Conservation (phyloP, 495 filamentous ascomycete species). For the Polyplosphaeria fusca region DNA sequence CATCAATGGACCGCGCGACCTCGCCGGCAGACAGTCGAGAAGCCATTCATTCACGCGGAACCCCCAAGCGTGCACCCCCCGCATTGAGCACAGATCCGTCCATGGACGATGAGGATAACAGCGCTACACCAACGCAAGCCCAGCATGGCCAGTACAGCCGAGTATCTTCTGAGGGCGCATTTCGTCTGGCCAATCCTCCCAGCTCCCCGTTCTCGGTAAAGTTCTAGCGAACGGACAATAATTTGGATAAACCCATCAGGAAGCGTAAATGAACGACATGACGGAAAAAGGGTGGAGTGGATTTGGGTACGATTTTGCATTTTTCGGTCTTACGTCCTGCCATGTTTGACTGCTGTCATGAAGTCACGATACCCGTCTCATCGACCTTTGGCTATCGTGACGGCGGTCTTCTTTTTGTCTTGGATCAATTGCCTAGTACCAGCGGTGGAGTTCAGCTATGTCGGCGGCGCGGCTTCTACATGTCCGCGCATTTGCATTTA, state of each 20-base stretch:
- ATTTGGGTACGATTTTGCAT: constrained; percentile 15
- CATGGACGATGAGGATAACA: constrained; percentile 31
- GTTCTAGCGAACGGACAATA: constrained; percentile 7
- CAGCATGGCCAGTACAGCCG: constrained; percentile 16
- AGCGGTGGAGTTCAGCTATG: constrained; percentile 22
- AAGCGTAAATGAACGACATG: constrained; percentile 14
- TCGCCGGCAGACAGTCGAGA: constrained; percentile 32
- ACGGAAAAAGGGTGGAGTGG: constrained; percentile 12
- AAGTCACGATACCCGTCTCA: constrained; percentile 26
- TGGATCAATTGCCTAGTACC: background rate
- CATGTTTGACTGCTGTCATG: constrained; percentile 13
- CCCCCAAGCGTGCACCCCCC: constrained; percentile 15
- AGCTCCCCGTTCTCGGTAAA: constrained; percentile 31
- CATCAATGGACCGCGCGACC: constrained; percentile 25
- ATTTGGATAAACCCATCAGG: background rate
- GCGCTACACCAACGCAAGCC: constrained; percentile 32
- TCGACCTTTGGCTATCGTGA: constrained; percentile 12
- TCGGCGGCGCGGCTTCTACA: background rate
- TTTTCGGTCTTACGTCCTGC: constrained; percentile 6
- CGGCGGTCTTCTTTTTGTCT: background rate
- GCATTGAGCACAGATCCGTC: constrained; percentile 12
- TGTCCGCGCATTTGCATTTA: background rate
- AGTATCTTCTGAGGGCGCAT: constrained; percentile 13
- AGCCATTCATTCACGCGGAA: constrained; percentile 23
- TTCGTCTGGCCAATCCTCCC: constrained; percentile 24